phyloP scores from a whole-genome alignment of 139 green algal species.

The Trebouxia sp. region DNA sequence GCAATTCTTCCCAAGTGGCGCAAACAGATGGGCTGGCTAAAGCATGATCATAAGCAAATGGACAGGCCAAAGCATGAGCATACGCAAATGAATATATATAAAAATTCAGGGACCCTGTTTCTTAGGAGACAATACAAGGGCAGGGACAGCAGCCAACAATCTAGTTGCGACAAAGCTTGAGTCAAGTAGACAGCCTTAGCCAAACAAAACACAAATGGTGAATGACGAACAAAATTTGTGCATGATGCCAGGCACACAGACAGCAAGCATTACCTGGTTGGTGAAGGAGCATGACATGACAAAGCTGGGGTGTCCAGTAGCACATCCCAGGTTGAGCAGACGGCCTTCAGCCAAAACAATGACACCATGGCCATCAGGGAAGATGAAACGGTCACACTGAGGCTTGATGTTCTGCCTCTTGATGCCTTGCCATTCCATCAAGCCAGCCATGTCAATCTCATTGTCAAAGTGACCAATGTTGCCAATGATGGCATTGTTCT shows the following conservation, averaged over 20 bases:
- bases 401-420: slow-evolving; percentile 99
- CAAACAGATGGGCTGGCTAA: too few relatives aligned
- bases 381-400: slow-evolving; percentile 91
- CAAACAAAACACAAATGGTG: too few relatives aligned
- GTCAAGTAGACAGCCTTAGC: too few relatives aligned
- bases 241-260: background rate
- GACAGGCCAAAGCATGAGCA: too few relatives aligned
- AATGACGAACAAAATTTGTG: too few relatives aligned
- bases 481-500: slow-evolving; percentile 99
- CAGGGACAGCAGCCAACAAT: too few relatives aligned
- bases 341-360: slow-evolving; percentile 98
- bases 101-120: too few relatives aligned
- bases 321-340: slow-evolving; percentile 99
- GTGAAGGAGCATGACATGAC: slow-evolving; percentile 99
- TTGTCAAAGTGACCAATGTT: slow-evolving; percentile 99
- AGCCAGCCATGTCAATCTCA: slow-evolving; percentile 99
- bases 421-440: slow-evolving; percentile 83
- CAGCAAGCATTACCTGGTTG: slow-evolving; percentile 82
- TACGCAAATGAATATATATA: too few relatives aligned
- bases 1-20: too few relatives aligned
- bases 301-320: slow-evolving; percentile 98
- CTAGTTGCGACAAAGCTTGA: too few relatives aligned
- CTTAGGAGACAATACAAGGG: too few relatives aligned
- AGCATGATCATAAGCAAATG: too few relatives aligned
- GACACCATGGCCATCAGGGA: slow-evolving; percentile 97